These are phyloP conservation scores for Theileria equi DNA, from an alignment of 169 alveolate species.

Conservation along the genomic window DNA sequence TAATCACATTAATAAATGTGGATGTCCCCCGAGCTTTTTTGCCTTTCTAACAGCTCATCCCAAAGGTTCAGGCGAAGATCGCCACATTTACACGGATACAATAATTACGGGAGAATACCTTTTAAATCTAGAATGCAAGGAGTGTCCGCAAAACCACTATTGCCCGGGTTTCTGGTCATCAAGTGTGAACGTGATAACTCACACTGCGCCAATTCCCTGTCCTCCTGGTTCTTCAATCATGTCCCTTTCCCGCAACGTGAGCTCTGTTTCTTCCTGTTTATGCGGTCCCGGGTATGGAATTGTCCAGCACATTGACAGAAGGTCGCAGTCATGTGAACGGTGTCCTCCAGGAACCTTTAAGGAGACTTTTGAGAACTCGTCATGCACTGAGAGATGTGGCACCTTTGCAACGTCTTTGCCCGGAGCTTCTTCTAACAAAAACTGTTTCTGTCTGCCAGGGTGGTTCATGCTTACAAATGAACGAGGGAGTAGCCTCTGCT, in stretches of 20 bases:
- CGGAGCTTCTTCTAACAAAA: constrained; percentile 68
- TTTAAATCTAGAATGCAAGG: constrained; percentile 8
- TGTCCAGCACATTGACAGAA: constrained; percentile 10
- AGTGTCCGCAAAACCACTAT: constrained; percentile 44
- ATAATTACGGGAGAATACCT: not conserved
- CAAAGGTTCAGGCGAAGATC: not conserved
- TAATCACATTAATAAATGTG: constrained; percentile 59
- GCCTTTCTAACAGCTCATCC: constrained; percentile 6
- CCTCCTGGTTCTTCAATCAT: constrained; percentile 57
- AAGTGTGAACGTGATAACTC: not conserved
- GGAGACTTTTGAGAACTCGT: constrained; percentile 58
- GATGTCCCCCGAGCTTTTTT: constrained; percentile 63
- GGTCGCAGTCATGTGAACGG: constrained; percentile 32
- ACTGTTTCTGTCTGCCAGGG: constrained; percentile 74
- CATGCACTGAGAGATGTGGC: constrained; percentile 72
- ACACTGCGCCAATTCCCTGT: constrained; percentile 53
- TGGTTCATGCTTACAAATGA: constrained; percentile 59
- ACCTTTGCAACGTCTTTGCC: constrained; percentile 67
- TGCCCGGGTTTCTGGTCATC: constrained; percentile 49
- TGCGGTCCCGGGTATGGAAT: constrained; percentile 61
- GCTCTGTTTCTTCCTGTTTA: constrained; percentile 37
- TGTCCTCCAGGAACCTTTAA: constrained; percentile 71
- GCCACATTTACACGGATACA: not conserved
- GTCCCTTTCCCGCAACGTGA: not conserved
- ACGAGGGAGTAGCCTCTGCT: constrained; percentile 59